Conservation (phyloP, 768 basidiomycete genomes). For the Amanita muscaria region DNA sequence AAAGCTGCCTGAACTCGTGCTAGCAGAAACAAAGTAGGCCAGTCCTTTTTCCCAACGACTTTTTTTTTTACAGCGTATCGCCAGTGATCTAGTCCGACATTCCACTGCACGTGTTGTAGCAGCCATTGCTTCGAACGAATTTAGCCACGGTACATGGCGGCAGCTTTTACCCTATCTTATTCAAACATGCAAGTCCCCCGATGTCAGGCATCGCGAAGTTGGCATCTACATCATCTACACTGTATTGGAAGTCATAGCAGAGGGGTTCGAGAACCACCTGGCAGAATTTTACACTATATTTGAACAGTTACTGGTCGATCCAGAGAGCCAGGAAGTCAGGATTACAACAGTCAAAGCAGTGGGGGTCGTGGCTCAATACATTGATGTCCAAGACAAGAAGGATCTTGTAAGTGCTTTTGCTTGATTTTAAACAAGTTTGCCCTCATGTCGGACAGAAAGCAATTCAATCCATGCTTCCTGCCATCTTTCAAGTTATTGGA, state of each 20-base stretch:
- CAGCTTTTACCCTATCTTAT: slow-evolving; percentile 84
- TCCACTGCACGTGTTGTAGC: slow-evolving; percentile 89
- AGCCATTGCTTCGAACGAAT: slow-evolving; percentile 84
- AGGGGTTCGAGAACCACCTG: slow-evolving; percentile 75
- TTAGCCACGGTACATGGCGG: slow-evolving; percentile 73
- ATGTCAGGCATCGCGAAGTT: slow-evolving; percentile 79
- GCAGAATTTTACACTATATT: slow-evolving; percentile 76
- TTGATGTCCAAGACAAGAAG: slow-evolving; percentile 78
- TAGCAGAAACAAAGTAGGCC: slow-evolving; percentile 65
- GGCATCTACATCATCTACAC: slow-evolving; percentile 86
- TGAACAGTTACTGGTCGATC: slow-evolving; percentile 60
- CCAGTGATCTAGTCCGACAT: slow-evolving; percentile 84
- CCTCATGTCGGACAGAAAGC: slow-evolving; percentile 44
- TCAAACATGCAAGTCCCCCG: slow-evolving; percentile 59
- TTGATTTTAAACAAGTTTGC: neutral
- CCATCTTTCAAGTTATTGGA: slow-evolving; percentile 83
- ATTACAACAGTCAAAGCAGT: slow-evolving; percentile 89
- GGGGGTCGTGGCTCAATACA: slow-evolving; percentile 88
- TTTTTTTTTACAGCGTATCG: slow-evolving; percentile 11
- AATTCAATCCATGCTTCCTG: slow-evolving; percentile 81
- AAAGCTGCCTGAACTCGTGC: slow-evolving; percentile 68
- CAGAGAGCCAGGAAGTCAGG: slow-evolving; percentile 83
- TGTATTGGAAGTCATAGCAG: slow-evolving; percentile 85
- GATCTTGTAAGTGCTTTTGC: slow-evolving; percentile 54
- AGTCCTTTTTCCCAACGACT: slow-evolving; percentile 8